Evolutionary conservation across 495 filamentous ascomycete genomes (phyloP).

Genomic region (Aspergillus baeticus): DNA sequence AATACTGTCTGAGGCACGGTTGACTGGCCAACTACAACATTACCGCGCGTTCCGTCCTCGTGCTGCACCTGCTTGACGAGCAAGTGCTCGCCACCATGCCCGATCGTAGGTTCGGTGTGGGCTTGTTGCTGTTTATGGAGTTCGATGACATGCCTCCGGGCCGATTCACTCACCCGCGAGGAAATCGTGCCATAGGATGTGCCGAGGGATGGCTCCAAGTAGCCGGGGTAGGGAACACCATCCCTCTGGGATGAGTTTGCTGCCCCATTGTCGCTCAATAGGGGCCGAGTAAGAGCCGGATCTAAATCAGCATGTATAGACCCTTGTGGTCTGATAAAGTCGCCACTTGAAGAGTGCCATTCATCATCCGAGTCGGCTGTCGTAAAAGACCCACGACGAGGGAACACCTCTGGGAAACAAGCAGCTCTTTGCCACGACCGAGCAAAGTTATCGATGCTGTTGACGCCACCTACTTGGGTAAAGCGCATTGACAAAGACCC

Average conservation of each 20-base stretch:
- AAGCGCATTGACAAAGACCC: constrained; percentile 75
- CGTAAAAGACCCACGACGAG: constrained; percentile 69
- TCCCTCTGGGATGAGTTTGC: constrained; percentile 17
- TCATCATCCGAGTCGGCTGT: constrained; percentile 52
- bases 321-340: constrained; percentile 26
- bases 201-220: constrained; percentile 58
- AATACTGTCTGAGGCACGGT: constrained; percentile 95
- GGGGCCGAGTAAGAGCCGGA: constrained; percentile 27
- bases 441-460: constrained; percentile 92
- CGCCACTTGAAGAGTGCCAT: constrained; percentile 28
- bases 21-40: constrained; percentile 84
- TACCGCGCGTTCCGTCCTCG: constrained; percentile 80
- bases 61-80: constrained; percentile 81
- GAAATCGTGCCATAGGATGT: constrained; percentile 76
- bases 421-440: constrained; percentile 93
- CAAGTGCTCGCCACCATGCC: constrained; percentile 74
- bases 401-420: constrained; percentile 80
- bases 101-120: constrained; percentile 38
- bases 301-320: constrained; percentile 28
- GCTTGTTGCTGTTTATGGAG: constrained; percentile 71
- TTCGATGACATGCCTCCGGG: constrained; percentile 68
- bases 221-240: constrained; percentile 18
- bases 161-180: constrained; percentile 63
- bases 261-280: constrained; percentile 26
- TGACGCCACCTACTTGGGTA: constrained; percentile 82